Percentiles rank a stretch among this genome's conserved stretches.
Conservation (phyloP, 164 flowering plant genomes). For the Santalum album region DNA sequence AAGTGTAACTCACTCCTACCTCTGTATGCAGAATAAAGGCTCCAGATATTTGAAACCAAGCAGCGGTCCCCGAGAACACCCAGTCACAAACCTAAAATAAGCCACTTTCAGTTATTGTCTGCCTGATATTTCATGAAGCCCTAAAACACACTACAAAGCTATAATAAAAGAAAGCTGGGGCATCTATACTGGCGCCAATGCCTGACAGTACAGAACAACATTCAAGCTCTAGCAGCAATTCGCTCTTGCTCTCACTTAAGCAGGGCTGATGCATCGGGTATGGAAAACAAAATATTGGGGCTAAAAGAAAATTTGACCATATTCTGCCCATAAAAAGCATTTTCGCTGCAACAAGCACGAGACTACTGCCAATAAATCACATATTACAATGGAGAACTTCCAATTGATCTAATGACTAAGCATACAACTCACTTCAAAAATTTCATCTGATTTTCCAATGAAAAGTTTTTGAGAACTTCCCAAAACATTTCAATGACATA, state of each 20-base stretch:
- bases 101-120: constrained; percentile 2
- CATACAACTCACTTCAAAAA: constrained; percentile 71
- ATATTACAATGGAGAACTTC: not conserved
- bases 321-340: too few relatives aligned
- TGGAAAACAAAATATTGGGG: not conserved
- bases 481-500: constrained; percentile 83
- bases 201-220: too few relatives aligned
- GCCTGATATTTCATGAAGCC: not conserved
- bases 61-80: constrained; percentile 96
- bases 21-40: constrained; percentile 88
- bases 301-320: too few relatives aligned
- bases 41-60: constrained; percentile 88
- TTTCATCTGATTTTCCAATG: constrained; percentile 70
- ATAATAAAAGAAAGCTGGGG: not conserved
- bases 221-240: too few relatives aligned
- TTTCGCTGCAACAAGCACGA: too few relatives aligned
- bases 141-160: not conserved
- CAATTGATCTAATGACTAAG: not conserved
- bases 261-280: not conserved
- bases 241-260: too few relatives aligned
- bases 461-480: constrained; percentile 77
- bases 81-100: constrained; percentile 80
- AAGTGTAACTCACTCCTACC: constrained; percentile 24
- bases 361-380: too few relatives aligned
- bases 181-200: too few relatives aligned